Evolutionary conservation across 306 rosid species (phyloP).

Genomic region (Citrullus amarus): DNA sequence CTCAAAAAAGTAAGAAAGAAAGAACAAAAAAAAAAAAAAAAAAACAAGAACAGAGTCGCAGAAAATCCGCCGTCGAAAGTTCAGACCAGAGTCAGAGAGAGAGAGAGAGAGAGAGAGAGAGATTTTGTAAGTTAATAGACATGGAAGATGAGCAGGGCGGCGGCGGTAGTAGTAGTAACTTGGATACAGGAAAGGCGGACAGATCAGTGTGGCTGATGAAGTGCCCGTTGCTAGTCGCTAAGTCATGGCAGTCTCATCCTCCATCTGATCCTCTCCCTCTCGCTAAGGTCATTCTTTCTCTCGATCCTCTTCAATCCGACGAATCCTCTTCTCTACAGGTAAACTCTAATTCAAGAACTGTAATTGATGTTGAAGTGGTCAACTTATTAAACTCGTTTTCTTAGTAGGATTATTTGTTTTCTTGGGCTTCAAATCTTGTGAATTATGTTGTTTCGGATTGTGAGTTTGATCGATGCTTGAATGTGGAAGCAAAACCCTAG

Average conservation of each 20-base stretch:
- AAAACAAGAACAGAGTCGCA: neutral
- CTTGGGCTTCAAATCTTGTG: neutral
- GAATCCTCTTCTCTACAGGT: slow-evolving; percentile 75
- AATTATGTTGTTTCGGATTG: neutral
- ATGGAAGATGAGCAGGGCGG: slow-evolving; percentile 54
- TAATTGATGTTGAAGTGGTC: neutral
- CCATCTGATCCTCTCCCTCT: slow-evolving; percentile 64
- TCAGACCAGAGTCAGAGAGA: neutral
- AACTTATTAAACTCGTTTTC: neutral
- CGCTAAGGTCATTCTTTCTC: slow-evolving; percentile 85
- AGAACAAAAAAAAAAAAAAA: no score
- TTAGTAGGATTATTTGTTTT: neutral
- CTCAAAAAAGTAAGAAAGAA: neutral
- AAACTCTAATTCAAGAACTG: neutral
- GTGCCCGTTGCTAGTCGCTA: slow-evolving; percentile 76
- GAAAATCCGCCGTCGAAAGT: neutral
- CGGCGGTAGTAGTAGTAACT: slow-evolving; percentile 32
- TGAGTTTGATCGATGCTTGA: neutral
- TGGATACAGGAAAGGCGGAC: slow-evolving; percentile 74
- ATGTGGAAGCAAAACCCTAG: neutral
- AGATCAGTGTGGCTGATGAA: slow-evolving; percentile 97
- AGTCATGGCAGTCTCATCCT: slow-evolving; percentile 77
- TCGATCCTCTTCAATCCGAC: slow-evolving; percentile 81
- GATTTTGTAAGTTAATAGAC: neutral
- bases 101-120: neutral